Evolutionary conservation across 345 rosid genomes (phyloP), one percentile per base, ranked within the genome.

Genomic region (Gossypium bickii): DNA sequence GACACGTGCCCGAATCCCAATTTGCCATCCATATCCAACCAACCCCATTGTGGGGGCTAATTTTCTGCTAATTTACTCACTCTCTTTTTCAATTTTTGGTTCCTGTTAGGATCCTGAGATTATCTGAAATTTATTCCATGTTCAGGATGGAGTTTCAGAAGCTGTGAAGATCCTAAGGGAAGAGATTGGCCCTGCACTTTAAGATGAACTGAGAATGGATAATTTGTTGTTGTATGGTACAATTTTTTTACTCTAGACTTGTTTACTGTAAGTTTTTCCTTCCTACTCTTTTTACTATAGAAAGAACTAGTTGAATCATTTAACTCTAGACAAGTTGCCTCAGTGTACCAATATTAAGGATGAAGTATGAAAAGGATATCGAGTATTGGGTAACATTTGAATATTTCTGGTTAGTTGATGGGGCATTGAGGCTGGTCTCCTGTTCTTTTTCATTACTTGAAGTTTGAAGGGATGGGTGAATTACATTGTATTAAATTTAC

Each of bases 81-180:
- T 64, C 49, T 44, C n/a, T 43, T 4, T 18, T 44, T 44, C 7
- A 44, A 20, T n/a, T 65, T 65, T 18, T 18, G 29, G 27, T 66
- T 58, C 27, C 57, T 58, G 11, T 15, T 60, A n/a, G 2, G n/a
- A 27, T 62, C 8, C 7, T 38, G 78, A 58, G 4, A 49, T 59
- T 67, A 0, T 67, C n/a, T 16, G 12, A 25, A 24, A 51, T 16
- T 44, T 62, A 4, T 2, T 71, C 24, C 65, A 52, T 25, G 69
- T 77, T 79, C 83, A 93, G 98, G 93, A 92, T 81, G 97, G 98
- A 79, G 92, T 89, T 65, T 68, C 80, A 27, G 92, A 90, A 83
- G 98, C 96, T 62, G 93, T 89, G 76, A 89, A 78, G 76, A 82
- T 87, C 72, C 86, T 93, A 38, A 82, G 85, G 82, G 83, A 89